These are phyloP conservation scores for Fusarium newnesense DNA, from an alignment of 2,329 filamentous ascomycete genomes.

Conservation along the genomic window DNA sequence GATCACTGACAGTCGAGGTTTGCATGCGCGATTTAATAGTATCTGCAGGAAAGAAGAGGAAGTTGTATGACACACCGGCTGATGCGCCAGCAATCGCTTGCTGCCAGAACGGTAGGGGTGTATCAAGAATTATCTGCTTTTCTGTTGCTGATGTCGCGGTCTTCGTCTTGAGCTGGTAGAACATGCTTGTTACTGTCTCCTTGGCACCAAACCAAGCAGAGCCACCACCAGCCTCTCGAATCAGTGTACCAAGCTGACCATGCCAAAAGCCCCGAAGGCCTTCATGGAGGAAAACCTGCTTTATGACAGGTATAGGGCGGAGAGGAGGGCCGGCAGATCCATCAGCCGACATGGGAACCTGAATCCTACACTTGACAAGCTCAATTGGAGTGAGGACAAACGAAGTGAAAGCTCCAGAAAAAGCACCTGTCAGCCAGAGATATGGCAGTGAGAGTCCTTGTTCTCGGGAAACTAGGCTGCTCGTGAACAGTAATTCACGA, in stretches of 20 bases:
- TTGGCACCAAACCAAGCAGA: slow-evolving; percentile 96
- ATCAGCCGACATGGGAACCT: slow-evolving; percentile 70
- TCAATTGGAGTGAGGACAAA: slow-evolving; percentile 94
- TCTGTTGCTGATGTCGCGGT: slow-evolving; percentile 52
- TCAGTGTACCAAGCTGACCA: slow-evolving; percentile 91
- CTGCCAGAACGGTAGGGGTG: slow-evolving; percentile 81
- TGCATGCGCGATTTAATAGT: slow-evolving; percentile 98
- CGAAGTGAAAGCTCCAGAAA: slow-evolving; percentile 88
- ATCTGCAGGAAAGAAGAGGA: slow-evolving; percentile 95
- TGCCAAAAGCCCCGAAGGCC: slow-evolving; percentile 93
- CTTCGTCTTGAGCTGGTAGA: slow-evolving; percentile 67
- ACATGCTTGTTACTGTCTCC: slow-evolving; percentile 79
- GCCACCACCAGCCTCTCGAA: slow-evolving; percentile 91
- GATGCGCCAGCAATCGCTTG: slow-evolving; percentile 87
- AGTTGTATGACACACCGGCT: slow-evolving; percentile 95
- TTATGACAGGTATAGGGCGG: slow-evolving; percentile 76
- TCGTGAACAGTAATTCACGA: slow-evolving; percentile 70
- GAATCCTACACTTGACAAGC: slow-evolving; percentile 98
- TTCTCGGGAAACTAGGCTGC: slow-evolving; percentile 60
- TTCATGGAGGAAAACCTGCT: slow-evolving; percentile 82
- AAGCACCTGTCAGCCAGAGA: slow-evolving; percentile 83
- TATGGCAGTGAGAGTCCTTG: slow-evolving; percentile 77
- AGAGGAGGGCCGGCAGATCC: slow-evolving; percentile 60
- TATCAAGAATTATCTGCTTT: slow-evolving; percentile 54
- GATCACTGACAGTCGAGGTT: slow-evolving; percentile 76